Percentiles rank a stretch among this genome's conserved stretches.
phyloP scores from a whole-genome alignment of 2,329 filamentous ascomycete species.

The Xylaria sp. region DNA sequence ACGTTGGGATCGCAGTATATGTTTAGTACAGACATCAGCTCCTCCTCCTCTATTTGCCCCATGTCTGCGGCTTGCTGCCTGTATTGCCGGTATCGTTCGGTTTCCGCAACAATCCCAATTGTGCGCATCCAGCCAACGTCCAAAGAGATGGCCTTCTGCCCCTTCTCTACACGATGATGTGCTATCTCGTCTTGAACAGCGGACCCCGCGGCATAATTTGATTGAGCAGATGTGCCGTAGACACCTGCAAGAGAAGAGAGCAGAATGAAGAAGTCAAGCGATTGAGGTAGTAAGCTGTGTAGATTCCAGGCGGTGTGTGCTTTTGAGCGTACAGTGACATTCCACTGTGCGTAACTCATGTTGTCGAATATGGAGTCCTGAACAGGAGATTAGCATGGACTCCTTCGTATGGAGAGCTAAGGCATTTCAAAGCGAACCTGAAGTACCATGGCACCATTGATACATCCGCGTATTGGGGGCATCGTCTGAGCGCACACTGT shows the following conservation, averaged over 20 bases:
- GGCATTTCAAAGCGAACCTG: not conserved
- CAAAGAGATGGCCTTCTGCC: conserved; percentile 26
- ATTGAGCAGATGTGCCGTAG: conserved; percentile 28
- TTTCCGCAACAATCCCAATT: conserved; percentile 33
- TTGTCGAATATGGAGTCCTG: conserved; percentile 34
- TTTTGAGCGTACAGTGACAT: conserved; percentile 31
- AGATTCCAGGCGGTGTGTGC: conserved; percentile 27
- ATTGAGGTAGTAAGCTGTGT: conserved; percentile 24
- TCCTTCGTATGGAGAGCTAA: not conserved
- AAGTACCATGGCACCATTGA: conserved; percentile 49
- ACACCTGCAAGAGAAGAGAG: conserved; percentile 33
- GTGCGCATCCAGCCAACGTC: conserved; percentile 2
- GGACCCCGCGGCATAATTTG: conserved; percentile 34
- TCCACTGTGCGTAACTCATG: conserved; percentile 33
- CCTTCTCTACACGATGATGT: conserved; percentile 13
- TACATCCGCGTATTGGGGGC: conserved; percentile 44
- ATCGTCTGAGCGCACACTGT: conserved; percentile 21
- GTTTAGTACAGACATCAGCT: conserved; percentile 29
- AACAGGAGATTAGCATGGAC: not conserved
- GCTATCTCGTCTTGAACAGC: conserved; percentile 33
- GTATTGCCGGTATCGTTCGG: conserved; percentile 12
- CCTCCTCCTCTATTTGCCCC: conserved; percentile 24
- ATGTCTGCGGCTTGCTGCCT: conserved; percentile 20
- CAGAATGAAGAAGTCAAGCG: conserved; percentile 35
- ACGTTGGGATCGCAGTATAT: conserved; percentile 24